Conservation (phyloP, 371 early-diverging fungal species). For the Actinomortierella wolfii region DNA sequence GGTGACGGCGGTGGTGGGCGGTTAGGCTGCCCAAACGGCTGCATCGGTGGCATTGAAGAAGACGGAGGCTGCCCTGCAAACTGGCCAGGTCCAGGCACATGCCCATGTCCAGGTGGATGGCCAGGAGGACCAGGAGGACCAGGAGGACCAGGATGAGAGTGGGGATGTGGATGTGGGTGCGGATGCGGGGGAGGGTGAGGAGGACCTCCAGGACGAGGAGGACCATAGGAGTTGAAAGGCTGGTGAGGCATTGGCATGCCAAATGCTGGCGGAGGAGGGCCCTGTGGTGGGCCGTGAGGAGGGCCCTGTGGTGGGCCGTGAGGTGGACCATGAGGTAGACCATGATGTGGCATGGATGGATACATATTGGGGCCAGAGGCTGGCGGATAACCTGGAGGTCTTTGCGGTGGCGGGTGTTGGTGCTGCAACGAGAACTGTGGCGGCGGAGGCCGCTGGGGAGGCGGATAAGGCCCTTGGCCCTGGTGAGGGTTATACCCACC, state of each 20-base stretch:
- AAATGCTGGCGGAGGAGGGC: too few species aligned
- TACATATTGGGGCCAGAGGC: too few species aligned
- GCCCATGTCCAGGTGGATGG: conserved; percentile 14
- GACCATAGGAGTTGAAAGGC: conserved; percentile 4
- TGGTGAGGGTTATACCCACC: neutral
- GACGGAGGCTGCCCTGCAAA: neutral
- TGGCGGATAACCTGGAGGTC: too few species aligned
- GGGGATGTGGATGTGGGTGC: conserved; percentile 19
- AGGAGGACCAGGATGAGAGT: conserved; percentile 12
- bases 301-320: too few species aligned
- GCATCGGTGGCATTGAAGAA: neutral
- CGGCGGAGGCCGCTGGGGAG: neutral
- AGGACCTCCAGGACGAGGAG: conserved; percentile 16
- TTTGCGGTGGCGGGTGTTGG: conserved; percentile 5
- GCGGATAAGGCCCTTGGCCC: neutral
- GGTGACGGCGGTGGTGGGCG: neutral
- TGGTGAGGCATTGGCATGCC: too few species aligned
- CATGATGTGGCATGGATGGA: conserved; percentile 1
- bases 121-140: conserved; percentile 13
- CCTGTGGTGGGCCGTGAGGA: too few species aligned
- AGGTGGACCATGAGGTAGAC: too few species aligned
- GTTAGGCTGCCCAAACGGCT: neutral
- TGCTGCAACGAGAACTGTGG: conserved; percentile 19
- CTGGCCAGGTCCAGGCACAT: conserved; percentile 11
- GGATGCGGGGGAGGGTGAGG: conserved; percentile 6